Conservation (phyloP, 805 yeast genomes). For the Candida railenensis region DNA sequence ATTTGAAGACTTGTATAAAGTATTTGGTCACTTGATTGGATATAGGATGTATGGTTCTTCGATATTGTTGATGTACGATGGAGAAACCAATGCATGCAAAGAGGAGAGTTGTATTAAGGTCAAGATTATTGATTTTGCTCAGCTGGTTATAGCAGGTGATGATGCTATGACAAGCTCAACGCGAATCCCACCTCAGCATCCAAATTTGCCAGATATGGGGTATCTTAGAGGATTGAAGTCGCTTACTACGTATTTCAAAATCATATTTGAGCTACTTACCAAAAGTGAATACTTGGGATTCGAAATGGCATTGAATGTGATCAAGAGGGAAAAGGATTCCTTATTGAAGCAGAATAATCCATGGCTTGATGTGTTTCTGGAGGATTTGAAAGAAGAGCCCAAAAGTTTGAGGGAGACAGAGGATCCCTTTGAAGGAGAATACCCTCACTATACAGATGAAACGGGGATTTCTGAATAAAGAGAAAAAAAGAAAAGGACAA, state of each 20-base stretch:
- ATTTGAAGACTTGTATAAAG: conserved; percentile 54
- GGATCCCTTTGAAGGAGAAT: conserved; percentile 19
- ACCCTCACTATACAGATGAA: conserved; percentile 20
- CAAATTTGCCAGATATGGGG: conserved; percentile 70
- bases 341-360: conserved; percentile 11
- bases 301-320: conserved; percentile 13
- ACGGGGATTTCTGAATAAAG: conserved; percentile 21
- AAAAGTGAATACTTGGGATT: conserved; percentile 33
- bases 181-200: conserved; percentile 72
- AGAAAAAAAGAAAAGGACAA: not conserved
- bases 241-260: conserved; percentile 63
- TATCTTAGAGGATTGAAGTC: conserved; percentile 79
- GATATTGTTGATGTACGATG: conserved; percentile 86
- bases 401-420: conserved; percentile 9
- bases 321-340: conserved; percentile 11
- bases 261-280: conserved; percentile 57
- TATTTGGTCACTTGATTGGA: conserved; percentile 59
- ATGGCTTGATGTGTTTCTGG: conserved; percentile 22
- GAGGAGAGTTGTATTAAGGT: conserved; percentile 33
- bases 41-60: conserved; percentile 93
- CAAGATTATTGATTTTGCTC: conserved; percentile 94
- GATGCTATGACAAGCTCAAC: conserved; percentile 22
- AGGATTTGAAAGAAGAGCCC: conserved; percentile 7
- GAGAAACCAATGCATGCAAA: conserved; percentile 25
- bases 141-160: conserved; percentile 68